A percentile compares a stretch with the other conserved stretches of the same genome.
phyloP scores from a whole-genome alignment of 108 stramenopile genomes.

The Chaetoceros tenuissimus region DNA sequence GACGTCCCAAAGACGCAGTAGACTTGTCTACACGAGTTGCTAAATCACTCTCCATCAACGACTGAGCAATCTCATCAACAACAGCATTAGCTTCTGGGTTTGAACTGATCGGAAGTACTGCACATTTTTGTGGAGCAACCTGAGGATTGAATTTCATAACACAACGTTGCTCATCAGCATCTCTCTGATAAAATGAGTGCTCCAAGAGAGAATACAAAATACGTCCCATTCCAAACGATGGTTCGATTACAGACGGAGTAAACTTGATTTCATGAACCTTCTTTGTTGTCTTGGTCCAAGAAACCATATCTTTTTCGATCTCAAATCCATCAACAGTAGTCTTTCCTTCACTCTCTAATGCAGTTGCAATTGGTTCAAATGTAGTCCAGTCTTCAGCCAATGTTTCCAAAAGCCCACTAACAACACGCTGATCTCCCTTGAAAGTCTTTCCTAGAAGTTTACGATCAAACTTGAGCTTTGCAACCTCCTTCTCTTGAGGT shows the following conservation, averaged over 20 bases:
- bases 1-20: constrained; percentile 81
- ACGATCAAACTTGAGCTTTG: constrained; percentile 85
- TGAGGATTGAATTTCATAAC: constrained; percentile 96
- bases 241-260: constrained; percentile 98
- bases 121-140: constrained; percentile 98
- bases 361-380: constrained; percentile 84
- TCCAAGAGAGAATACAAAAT: constrained; percentile 96
- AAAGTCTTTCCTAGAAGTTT: constrained; percentile 86
- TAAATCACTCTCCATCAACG: constrained; percentile 81
- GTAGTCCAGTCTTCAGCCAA: constrained; percentile 85
- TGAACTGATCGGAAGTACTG: constrained; percentile 86
- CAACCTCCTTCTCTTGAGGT: constrained; percentile 72
- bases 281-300: constrained; percentile 74
- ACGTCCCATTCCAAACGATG: constrained; percentile 99
- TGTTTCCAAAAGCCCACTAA: constrained; percentile 87
- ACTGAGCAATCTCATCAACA: constrained; percentile 72
- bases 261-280: constrained; percentile 94
- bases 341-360: constrained; percentile 81
- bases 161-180: constrained; percentile 89
- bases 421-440: constrained; percentile 88
- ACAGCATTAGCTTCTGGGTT: constrained; percentile 70
- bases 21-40: constrained; percentile 87
- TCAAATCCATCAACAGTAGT: constrained; percentile 84
- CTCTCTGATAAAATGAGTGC: constrained; percentile 95
- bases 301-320: constrained; percentile 87